Evolutionary conservation across 345 rosid species (phyloP), one percentile per base, ranked within the genome.

Genomic region (Erodium maritimum): DNA sequence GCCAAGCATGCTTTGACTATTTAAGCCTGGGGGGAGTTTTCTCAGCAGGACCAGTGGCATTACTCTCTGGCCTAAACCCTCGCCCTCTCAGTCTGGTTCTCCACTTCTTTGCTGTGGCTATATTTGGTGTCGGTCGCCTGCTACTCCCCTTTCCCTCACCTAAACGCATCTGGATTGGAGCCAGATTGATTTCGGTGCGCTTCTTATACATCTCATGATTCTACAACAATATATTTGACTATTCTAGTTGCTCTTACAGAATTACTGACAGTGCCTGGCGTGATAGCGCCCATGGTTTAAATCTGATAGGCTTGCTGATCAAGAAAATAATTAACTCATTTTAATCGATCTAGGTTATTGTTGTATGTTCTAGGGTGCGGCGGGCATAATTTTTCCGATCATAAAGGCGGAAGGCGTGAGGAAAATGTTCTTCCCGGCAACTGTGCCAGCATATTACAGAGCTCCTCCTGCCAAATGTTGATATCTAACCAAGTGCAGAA

Each of bases 81-180:
- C 17, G 16, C 21, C 71, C 71, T n/a, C 50, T 56, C 22, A 61
- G 54, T 46, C 57, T 67, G 19, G 66, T 62, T 11, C 52, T 62
- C 45, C 66, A 67, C 46, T 67, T 67, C 55, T 67, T 67, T 22
- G 66, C 67, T 2, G 71, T 67, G 53, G 71, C 67, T 3, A 50
- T 67, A 29, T 67, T 61, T 61, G 71, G 71, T 24, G 67, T 67
- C 17, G 66, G 62, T 34, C 56, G 71, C 7, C 54, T 67, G 42
- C 58, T 67, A 23, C 23, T 67, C 1, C 71, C 71, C 5, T 37
- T 61, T 19, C 71, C 67, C 12, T 60, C 70, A 16, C 61, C 52
- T 8, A 55, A 60, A 61, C 70, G 65, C 60, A 25, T 67, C 34
- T 46, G 64, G 65, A 67, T 61, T 0, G 70, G 65, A 29, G 70